A percentile compares a stretch with the other conserved stretches of the same genome.
phyloP scores from a whole-genome alignment of 257 asterid genomes.

The Salvia rosmarinus region DNA sequence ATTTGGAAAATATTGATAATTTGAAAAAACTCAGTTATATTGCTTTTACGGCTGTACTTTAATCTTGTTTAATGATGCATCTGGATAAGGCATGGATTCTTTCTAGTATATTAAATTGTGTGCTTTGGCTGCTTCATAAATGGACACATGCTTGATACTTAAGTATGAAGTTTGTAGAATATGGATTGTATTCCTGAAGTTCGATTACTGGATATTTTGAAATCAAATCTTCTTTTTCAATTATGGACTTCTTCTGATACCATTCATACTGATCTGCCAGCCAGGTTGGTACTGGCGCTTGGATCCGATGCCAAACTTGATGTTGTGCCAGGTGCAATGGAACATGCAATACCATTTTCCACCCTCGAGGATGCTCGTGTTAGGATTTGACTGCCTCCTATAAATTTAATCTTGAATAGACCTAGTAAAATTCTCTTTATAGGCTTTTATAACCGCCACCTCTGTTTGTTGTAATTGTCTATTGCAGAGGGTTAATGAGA shows the following conservation, averaged over 20 bases:
- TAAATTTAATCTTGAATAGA: slow-evolving; percentile 14
- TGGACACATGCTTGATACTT: neutral
- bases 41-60: neutral
- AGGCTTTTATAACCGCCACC: slow-evolving; percentile 23
- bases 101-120: neutral
- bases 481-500: slow-evolving; percentile 77
- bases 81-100: slow-evolving; percentile 15
- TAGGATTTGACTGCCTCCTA: slow-evolving; percentile 42
- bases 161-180: neutral
- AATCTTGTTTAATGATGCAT: neutral
- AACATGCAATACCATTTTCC: slow-evolving; percentile 89
- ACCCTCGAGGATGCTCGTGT: slow-evolving; percentile 94
- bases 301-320: slow-evolving; percentile 94
- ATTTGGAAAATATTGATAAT: slow-evolving; percentile 14
- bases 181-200: slow-evolving; percentile 20
- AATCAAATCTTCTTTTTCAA: slow-evolving; percentile 32
- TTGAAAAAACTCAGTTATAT: slow-evolving; percentile 6
- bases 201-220: slow-evolving; percentile 12
- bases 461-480: slow-evolving; percentile 26
- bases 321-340: slow-evolving; percentile 84
- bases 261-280: slow-evolving; percentile 59
- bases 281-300: slow-evolving; percentile 98
- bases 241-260: slow-evolving; percentile 37
- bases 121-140: neutral
- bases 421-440: slow-evolving; percentile 18